Base-by-base conservation (phyloP, 805 yeast genomes). In the Kurtzmaniella fragi region DNA sequence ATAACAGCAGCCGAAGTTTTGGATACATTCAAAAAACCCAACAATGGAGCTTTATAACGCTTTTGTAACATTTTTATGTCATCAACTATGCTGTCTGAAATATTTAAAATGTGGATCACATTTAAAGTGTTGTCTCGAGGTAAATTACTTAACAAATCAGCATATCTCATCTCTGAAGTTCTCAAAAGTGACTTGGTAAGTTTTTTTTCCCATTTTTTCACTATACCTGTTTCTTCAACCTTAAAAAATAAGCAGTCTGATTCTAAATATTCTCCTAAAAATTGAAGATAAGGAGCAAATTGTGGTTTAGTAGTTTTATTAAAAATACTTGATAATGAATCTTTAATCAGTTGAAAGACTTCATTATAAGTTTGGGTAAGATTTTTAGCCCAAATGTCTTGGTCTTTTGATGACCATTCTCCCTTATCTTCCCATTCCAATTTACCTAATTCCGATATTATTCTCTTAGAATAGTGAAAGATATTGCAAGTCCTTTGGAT, bases 101-200 rank as follows among this genome's bases (percentile, higher is more conserved):
- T 65, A 32, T 77, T 72, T 34, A 76, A 67, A 2, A 84, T 67
- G 57, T 83, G 83, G 17, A 68, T 50, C 2, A 81, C 60, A 30
- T 69, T 75, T 6, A 83, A 54, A 0, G 79, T 64, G 31, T 68
- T 64, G 50, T 70, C 75, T 43, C 83, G 63, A 0, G 95, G 93
- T n/a, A 84, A 62, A 5, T 59, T 58, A 3, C 69, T 63, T 15
- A 69, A 50, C 23, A 63, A 48, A 14, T 59, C 64, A 5, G 70
- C 70, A 39, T 70, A 70, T 42, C 70, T 53, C 3, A 50, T 32
- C 36, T 66, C 72, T 2, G 73, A 54, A n/a, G 55, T 51, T 31
- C 65, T 49, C 6, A 69, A 48, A 10, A 71, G 48, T 1, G 67
- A 30, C 34, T 60, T 64, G 2, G 62, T 52, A 17, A 70, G 50